A percentile compares a stretch with the other conserved stretches of the same genome.
phyloP scores from a whole-genome alignment of 441 rosid genomes.

The Arabidopsis lyrata region DNA sequence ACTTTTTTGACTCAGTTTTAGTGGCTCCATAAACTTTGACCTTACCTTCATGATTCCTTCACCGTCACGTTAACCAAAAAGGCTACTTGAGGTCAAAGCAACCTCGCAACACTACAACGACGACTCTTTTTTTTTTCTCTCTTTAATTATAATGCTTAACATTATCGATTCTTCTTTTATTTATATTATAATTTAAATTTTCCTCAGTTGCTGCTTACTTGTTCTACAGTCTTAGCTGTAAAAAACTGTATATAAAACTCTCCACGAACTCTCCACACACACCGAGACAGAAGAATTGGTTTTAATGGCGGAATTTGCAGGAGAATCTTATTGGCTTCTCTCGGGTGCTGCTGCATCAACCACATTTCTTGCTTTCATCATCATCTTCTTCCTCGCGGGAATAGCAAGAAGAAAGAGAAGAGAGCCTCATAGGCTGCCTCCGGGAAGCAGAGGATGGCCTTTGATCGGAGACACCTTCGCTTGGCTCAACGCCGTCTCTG shows the following conservation, averaged over 20 bases:
- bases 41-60: constrained; percentile 41
- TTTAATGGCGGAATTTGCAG: constrained; percentile 36
- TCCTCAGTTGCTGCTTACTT: constrained; percentile 42
- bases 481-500: constrained; percentile 76
- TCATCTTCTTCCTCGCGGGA: constrained; percentile 24
- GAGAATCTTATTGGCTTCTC: constrained; percentile 37
- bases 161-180: constrained; percentile 13
- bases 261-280: constrained; percentile 50
- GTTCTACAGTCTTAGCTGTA: constrained; percentile 47
- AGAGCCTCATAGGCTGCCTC: constrained; percentile 52
- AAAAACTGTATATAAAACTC: constrained; percentile 31
- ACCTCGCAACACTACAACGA: constrained; percentile 44
- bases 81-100: constrained; percentile 49
- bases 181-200: not conserved
- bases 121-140: constrained; percentile 35
- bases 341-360: constrained; percentile 22
- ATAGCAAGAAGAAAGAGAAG: constrained; percentile 21
- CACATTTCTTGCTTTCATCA: constrained; percentile 30
- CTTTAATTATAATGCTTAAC: constrained; percentile 30
- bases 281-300: constrained; percentile 18
- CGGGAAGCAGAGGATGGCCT: constrained; percentile 86
- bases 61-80: constrained; percentile 47
- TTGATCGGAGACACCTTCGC: constrained; percentile 71
- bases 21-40: constrained; percentile 51
- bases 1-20: constrained; percentile 45